Base-by-base conservation (phyloP, 2,329 filamentous ascomycete species). In the Rasamsonia emersonii region DNA sequence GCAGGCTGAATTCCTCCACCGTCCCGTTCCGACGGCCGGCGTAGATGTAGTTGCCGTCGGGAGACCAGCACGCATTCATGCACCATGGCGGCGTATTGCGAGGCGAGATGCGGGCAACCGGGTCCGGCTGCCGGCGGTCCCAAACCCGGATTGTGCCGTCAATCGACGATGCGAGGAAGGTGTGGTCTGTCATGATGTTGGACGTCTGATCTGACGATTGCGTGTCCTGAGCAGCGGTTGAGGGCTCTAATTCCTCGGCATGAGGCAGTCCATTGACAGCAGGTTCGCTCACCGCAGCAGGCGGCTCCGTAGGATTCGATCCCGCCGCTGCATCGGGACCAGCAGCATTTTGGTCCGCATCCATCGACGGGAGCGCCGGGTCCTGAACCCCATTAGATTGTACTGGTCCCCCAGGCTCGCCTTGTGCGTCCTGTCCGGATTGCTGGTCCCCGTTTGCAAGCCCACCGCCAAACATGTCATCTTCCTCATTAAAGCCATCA, bases 31-130 rank as follows among this genome's bases (percentile, higher is more conserved):
- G 73, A 17, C 91, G 71, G 1, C 91, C 91, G 0, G 83, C 88
- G 59, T 94, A 98, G 47, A 98, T 88, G 58, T 77, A 86, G 59
- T 96, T 96, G 9, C 91, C 91, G 54, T 95, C 84, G 0, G 86
- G 86, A 33, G 82, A 89, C 91, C 91, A 98, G 63, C 86, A 94
- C 1, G 86, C 86, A 44, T 85, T 88, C 78, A 94, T 95, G 58
- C 89, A 96, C 89, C 89, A 98, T 0, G 89, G 91, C 1, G 91
- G 89, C 1, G 86, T 83, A 8, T 77, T 74, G 8, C 78, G 70
- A 11, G 82, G 84, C 1, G 71, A 68, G 35, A 96, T 89, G 17
- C 79, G 77, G 3, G 91, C 86, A 2, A 94, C 70, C 0, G 89
- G 82, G 20, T 80, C 73, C 1, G 74, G 73, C 41, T 82, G 75